Base-by-base conservation (phyloP, 2,329 filamentous ascomycete species). In the Colletotrichum abscissum region DNA sequence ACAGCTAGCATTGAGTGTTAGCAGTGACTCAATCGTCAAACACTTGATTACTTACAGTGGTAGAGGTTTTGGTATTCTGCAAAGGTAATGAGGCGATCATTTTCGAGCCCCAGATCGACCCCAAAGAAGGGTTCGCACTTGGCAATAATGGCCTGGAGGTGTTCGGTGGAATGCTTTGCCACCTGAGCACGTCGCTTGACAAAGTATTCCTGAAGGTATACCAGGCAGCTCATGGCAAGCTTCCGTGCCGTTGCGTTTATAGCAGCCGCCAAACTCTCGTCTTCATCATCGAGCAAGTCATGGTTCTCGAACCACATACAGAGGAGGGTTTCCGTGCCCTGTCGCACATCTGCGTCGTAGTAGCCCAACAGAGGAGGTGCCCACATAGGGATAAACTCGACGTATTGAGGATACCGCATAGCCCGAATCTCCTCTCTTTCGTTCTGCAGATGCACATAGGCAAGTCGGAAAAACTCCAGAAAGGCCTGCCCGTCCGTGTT, bases 281-380 rank as follows among this genome's bases (percentile, higher is more conserved):
- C 80, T 1, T 83, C 80, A 0, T 78, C 76, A 16, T 81, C 80
- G 3, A 26, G 38, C n/a, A 56, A 49, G 24, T 55, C 57, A 24
- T 72, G 57, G 28, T 49, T 75, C 5, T 78, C 74, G 5, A 91
- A 68, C 49, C 83, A 81, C 2, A 84, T 79, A 3, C 82, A 78
- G 22, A 91, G 72, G 67, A 90, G 85, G 0, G 76, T 75, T 64
- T 88, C 84, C 5, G 87, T 83, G 3, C 81, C 81, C 7, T 74
- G 75, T 63, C 85, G 84, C 19, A 89, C 84, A 3, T 78, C 76
- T 5, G 79, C 72, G 62, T 90, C 87, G 28, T 82, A 82, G 75
- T 86, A 87, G 8, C 83, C 85, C 38, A 91, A 79, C 28, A 91
- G 78, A 28, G 82, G 81, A 1, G 89, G 89, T 5, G 81, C 86